These are phyloP conservation scores for Trichophyton benhamiae DNA, from an alignment of 2,329 filamentous ascomycete species.

Conservation along the genomic window DNA sequence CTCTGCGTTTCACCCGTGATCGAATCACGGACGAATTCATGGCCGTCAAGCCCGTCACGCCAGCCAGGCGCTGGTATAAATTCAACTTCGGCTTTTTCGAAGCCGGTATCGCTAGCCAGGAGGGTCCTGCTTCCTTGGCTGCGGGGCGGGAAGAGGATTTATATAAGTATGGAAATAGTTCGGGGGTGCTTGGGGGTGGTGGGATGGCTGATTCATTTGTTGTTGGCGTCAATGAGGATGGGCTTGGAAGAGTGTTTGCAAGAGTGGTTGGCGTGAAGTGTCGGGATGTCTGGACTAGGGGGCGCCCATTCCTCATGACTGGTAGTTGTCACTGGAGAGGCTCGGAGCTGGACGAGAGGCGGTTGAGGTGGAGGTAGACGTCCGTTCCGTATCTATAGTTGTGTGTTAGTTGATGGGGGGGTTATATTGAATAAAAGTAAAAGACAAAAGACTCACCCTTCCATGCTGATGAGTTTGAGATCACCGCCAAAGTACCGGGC, in stretches of 20 bases:
- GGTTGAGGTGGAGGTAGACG: conserved; percentile 94
- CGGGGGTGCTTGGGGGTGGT: conserved; percentile 12
- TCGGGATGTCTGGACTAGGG: conserved; percentile 31
- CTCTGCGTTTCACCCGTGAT: conserved; percentile 57
- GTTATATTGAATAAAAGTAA: not conserved
- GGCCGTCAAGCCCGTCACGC: conserved; percentile 41
- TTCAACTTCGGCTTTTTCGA: not conserved
- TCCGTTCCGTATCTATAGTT: conserved; percentile 77
- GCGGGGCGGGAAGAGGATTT: not conserved
- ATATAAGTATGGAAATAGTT: not conserved
- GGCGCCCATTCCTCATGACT: conserved; percentile 67
- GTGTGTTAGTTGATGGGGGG: conserved; percentile 14
- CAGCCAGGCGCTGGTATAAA: conserved; percentile 14
- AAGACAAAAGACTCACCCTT: conserved; percentile 56
- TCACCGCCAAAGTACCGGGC: conserved; percentile 96
- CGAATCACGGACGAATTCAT: conserved; percentile 48
- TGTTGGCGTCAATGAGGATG: conserved; percentile 15
- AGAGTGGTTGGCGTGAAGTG: conserved; percentile 22
- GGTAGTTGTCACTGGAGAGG: conserved; percentile 86
- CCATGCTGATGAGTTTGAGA: conserved; percentile 96
- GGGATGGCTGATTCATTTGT: conserved; percentile 10
- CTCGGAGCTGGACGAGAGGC: conserved; percentile 87
- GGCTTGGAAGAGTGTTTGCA: not conserved
- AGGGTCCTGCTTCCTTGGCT: not conserved
- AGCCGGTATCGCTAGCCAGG: not conserved